Evolutionary conservation across 305 asterid genomes (phyloP).

Genomic region (Withania somnifera): DNA sequence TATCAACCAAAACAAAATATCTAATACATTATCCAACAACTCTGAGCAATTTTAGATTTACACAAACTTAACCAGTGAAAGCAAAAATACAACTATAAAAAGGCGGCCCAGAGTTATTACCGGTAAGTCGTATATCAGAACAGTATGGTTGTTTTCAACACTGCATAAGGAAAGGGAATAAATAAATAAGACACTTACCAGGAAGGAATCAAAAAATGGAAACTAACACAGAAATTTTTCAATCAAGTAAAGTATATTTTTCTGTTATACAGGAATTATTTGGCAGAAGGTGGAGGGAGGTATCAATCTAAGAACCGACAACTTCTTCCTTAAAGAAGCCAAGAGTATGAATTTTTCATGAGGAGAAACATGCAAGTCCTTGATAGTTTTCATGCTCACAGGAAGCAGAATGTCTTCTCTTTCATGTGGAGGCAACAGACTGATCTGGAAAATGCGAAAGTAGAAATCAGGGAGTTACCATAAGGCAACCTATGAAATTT

Average conservation of each 20-base stretch:
- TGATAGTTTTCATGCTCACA: constrained; percentile 44
- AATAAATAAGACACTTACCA: constrained; percentile 12
- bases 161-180: constrained; percentile 29
- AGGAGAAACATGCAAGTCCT: constrained; percentile 73
- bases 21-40: neutral
- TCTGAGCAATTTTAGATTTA: neutral
- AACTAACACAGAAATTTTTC: neutral
- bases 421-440: constrained; percentile 45
- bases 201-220: constrained; percentile 2
- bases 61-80: neutral
- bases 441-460: constrained; percentile 35
- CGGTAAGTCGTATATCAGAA: constrained; percentile 74
- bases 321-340: constrained; percentile 79
- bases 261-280: neutral
- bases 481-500: constrained; percentile 14
- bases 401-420: constrained; percentile 67
- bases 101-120: constrained; percentile 32
- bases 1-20: neutral
- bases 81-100: constrained; percentile 2
- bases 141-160: constrained; percentile 64
- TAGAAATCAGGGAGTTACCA: neutral
- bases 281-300: constrained; percentile 5
- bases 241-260: neutral
- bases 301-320: constrained; percentile 53
- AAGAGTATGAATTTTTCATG: constrained; percentile 56